Evolutionary conservation across 208 protist species (phyloP).

Genomic region (Tritrichomonas musculus): DNA sequence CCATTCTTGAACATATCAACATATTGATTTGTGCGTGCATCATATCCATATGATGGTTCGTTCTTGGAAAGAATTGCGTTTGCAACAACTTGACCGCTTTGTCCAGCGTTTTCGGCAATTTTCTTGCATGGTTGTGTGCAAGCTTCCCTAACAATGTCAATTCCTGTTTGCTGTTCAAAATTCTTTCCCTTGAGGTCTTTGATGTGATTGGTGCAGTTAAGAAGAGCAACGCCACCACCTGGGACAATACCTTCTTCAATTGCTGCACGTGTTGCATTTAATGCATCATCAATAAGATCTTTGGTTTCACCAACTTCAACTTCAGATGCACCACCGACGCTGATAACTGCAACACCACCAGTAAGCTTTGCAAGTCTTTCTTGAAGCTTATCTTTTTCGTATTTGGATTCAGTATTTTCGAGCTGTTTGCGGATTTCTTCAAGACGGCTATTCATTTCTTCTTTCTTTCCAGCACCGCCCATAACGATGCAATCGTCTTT

Average conservation of each 20-base stretch:
- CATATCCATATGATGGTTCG: conserved; percentile 74
- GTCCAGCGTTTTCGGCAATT: conserved; percentile 91
- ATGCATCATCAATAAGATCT: conserved; percentile 93
- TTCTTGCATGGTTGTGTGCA: conserved; percentile 54
- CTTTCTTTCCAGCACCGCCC: conserved; percentile 75
- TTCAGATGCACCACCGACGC: conserved; percentile 83
- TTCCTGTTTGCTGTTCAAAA: conserved; percentile 83
- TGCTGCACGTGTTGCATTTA: conserved; percentile 93
- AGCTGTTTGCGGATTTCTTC: conserved; percentile 76
- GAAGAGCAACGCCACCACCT: conserved; percentile 87
- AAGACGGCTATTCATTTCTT: conserved; percentile 72
- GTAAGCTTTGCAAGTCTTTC: conserved; percentile 91
- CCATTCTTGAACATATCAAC: conserved; percentile 93
- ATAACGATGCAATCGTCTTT: conserved; percentile 94
- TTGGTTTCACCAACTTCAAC: conserved; percentile 98
- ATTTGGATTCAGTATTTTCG: conserved; percentile 69
- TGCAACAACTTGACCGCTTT: conserved; percentile 89
- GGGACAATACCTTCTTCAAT: conserved; percentile 97
- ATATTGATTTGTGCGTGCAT: conserved; percentile 61
- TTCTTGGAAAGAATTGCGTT: conserved; percentile 75
- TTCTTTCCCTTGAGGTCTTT: conserved; percentile 67
- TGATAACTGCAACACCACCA: conserved; percentile 70
- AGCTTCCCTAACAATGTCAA: conserved; percentile 81
- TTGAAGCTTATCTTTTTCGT: conserved; percentile 90
- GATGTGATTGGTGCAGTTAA: conserved; percentile 73